Conservation (phyloP, 1,284 basidiomycete species). For the Ceratobasidium sp. region DNA sequence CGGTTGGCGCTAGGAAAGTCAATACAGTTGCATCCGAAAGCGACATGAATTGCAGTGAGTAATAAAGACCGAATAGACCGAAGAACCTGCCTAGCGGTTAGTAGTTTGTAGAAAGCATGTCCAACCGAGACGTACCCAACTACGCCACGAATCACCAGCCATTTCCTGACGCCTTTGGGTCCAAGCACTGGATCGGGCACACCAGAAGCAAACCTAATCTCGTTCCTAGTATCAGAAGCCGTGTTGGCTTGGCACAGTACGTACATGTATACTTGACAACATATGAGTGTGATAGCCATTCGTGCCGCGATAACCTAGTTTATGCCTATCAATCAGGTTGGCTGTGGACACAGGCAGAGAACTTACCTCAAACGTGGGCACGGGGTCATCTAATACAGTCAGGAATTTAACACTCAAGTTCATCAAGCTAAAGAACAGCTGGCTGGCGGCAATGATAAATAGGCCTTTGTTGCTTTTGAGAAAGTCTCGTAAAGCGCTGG, state of each 20-base stretch:
- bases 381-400: conserved; percentile 15
- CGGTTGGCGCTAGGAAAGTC: conserved; percentile 61
- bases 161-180: conserved; percentile 36
- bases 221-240: neutral
- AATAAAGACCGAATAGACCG: conserved; percentile 40
- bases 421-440: conserved; percentile 35
- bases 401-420: conserved; percentile 31
- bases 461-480: conserved; percentile 35
- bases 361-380: conserved; percentile 34
- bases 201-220: neutral
- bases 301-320: conserved; percentile 19
- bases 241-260: neutral
- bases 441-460: conserved; percentile 28
- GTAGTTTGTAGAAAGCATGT: neutral
- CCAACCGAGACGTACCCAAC: conserved; percentile 30
- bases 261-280: conserved; percentile 27
- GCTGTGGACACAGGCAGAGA: neutral
- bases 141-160: conserved; percentile 37
- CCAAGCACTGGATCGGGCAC: conserved; percentile 39
- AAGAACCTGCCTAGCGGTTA: conserved; percentile 29
- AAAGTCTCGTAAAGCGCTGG: conserved; percentile 14
- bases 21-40: conserved; percentile 41
- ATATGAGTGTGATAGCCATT: conserved; percentile 20
- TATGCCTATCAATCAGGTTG: neutral
- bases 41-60: conserved; percentile 40